These are phyloP conservation scores for Chaetoceros muelleri DNA, from an alignment of 108 stramenopile species.

Conservation along the genomic window DNA sequence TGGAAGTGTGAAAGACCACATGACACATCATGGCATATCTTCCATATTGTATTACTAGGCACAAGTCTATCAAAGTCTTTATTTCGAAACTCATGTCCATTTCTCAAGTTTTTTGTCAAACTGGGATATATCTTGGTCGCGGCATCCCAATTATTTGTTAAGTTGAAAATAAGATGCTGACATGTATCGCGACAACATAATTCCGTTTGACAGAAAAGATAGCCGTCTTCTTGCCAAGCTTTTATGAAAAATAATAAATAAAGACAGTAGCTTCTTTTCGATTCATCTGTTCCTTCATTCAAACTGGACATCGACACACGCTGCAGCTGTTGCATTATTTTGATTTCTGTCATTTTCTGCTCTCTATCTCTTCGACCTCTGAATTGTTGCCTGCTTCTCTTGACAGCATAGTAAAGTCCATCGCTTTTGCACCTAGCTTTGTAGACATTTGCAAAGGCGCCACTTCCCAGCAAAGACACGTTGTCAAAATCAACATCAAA, in stretches of 20 bases:
- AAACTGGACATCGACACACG: slow-evolving; percentile 12
- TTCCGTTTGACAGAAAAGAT: slow-evolving; percentile 76
- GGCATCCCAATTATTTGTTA: slow-evolving; percentile 40
- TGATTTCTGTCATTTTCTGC: slow-evolving; percentile 60
- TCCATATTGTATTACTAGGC: slow-evolving; percentile 65
- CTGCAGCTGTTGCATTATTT: slow-evolving; percentile 73
- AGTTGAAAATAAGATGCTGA: slow-evolving; percentile 50
- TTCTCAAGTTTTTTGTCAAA: slow-evolving; percentile 17
- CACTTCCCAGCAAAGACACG: slow-evolving; percentile 53
- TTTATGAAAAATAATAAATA: slow-evolving; percentile 73
- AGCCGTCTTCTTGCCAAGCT: slow-evolving; percentile 79
- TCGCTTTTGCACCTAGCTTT: slow-evolving; percentile 63
- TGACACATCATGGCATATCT: slow-evolving; percentile 75
- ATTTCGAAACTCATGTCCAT: slow-evolving; percentile 1
- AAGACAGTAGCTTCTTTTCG: slow-evolving; percentile 39
- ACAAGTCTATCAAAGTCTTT: slow-evolving; percentile 23
- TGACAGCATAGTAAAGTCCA: slow-evolving; percentile 54
- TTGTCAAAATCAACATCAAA: slow-evolving; percentile 57
- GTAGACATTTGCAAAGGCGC: slow-evolving; percentile 76
- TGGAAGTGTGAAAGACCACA: slow-evolving; percentile 73
- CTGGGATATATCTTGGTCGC: slow-evolving; percentile 52
- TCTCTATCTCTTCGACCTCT: slow-evolving; percentile 73
- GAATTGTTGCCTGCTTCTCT: slow-evolving; percentile 67
- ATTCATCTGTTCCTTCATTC: neutral
- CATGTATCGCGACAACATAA: slow-evolving; percentile 74